Evolutionary conservation across 139 green algal genomes (phyloP), one percentile per base, ranked within the genome.

Genomic region (Chlamydomonas eustigma): DNA sequence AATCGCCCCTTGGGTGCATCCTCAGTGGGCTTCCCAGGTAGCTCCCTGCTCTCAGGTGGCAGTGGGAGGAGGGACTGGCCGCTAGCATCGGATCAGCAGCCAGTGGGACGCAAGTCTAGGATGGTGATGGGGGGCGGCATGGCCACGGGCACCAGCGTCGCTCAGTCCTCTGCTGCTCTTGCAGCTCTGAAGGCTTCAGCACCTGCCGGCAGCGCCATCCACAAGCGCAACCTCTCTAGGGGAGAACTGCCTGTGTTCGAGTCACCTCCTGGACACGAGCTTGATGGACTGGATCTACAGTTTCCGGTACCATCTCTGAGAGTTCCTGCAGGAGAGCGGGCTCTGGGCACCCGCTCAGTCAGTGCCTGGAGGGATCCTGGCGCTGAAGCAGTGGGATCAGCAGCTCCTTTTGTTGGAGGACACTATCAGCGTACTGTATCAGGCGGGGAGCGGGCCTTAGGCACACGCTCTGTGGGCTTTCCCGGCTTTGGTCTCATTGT

Each of bases 181-280:
- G 52, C 12, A 8, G 52, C 52, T 35, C 52, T 22, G 6, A 28
- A 8, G n/a, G 12, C n/a, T 4, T 25, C 52, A 58, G 44, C 44
- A 12, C 44, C 44, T 18, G 44, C 12, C 12, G 44, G 44, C 44
- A 58, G 44, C 44, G 12, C 12, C 12, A 12, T 28, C 12, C 44
- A 28, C 12, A 12, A 18, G 12, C 44, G 44, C 12, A 12, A 58
- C 12, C 44, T 28, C 12, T 18, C 12, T 12, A 12, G 18, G 44
- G 12, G 18, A 18, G 12, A 58, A 28, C 52, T 8, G 52, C 52
- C 52, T 39, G 24, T 73, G 18, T 73, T 73, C 34, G 65, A 73
- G 24, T 73, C 65, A 3, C 65, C 65, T 8, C 32, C 65, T 39
- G 65, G 65, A 25, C 65, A 73, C 34, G 65, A 73, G 65, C 5